Conservation (phyloP, 2,329 filamentous ascomycete genomes). For the Tolypocladium inflatum region DNA sequence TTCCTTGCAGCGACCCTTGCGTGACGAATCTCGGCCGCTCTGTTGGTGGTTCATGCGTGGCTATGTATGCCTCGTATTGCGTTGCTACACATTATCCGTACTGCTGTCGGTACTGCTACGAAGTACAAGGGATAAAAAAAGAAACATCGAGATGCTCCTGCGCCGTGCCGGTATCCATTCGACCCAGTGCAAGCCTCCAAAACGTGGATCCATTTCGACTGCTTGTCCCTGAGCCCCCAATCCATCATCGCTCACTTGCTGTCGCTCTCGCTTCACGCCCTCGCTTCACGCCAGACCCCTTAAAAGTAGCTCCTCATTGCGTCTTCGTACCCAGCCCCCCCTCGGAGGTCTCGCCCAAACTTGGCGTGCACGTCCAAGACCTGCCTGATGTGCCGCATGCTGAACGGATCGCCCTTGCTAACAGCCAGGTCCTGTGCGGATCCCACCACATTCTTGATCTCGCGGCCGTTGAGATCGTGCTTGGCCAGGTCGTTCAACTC, state of each 20-base stretch:
- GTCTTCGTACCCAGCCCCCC: conserved; percentile 70
- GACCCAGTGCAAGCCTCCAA: neutral
- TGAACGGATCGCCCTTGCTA: conserved; percentile 60
- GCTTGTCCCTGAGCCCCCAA: neutral
- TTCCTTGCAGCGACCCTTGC: neutral
- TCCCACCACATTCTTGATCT: conserved; percentile 84
- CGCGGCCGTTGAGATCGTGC: conserved; percentile 50
- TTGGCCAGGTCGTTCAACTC: conserved; percentile 59
- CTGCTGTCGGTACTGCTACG: neutral
- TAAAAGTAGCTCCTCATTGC: conserved; percentile 74
- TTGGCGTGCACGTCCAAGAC: conserved; percentile 77
- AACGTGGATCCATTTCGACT: neutral
- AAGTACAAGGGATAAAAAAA: neutral
- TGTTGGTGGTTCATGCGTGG: neutral
- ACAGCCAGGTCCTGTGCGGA: conserved; percentile 77
- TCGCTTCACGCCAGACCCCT: neutral
- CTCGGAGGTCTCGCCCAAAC: conserved; percentile 76
- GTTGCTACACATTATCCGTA: neutral
- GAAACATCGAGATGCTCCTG: neutral
- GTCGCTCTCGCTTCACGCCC: too few relatives aligned
- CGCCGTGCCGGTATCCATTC: neutral
- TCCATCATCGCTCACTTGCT: neutral
- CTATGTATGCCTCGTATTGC: neutral
- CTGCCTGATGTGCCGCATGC: conserved; percentile 70
- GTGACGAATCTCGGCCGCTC: neutral